Percentiles rank a stretch among this genome's conserved stretches.
These are phyloP conservation scores for Aspergillus quadricinctus DNA, from an alignment of 2,329 filamentous ascomycete species.

Conservation along the genomic window DNA sequence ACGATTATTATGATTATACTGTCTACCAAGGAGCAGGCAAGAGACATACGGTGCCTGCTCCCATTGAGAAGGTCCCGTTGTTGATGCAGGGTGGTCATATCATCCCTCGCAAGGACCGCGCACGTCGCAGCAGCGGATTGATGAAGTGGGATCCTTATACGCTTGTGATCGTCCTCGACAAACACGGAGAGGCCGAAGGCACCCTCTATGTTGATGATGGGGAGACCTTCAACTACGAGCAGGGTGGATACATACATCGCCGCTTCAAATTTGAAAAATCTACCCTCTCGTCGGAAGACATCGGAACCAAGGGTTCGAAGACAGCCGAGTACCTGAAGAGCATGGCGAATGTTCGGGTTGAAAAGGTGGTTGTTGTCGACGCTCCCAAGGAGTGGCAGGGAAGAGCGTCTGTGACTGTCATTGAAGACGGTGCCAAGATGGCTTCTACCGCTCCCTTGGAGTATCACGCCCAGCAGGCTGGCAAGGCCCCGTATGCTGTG, in stretches of 20 bases:
- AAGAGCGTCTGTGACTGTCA: conserved; percentile 53
- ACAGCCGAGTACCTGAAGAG: conserved; percentile 70
- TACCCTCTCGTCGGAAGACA: conserved; percentile 65
- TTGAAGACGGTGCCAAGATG: conserved; percentile 44
- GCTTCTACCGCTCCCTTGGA: conserved; percentile 53
- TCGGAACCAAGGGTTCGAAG: conserved; percentile 58
- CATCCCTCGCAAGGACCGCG: conserved; percentile 82
- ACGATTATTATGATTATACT: conserved; percentile 89
- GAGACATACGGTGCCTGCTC: conserved; percentile 65
- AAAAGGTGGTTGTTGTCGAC: conserved; percentile 79
- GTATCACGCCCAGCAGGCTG: conserved; percentile 48
- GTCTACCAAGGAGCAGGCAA: conserved; percentile 69
- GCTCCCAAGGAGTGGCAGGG: conserved; percentile 68
- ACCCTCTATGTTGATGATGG: conserved; percentile 90
- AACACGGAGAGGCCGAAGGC: conserved; percentile 68
- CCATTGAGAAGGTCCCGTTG: conserved; percentile 80
- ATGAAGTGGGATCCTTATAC: conserved; percentile 98
- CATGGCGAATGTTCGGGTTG: conserved; percentile 73
- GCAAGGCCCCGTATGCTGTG: conserved; percentile 59
- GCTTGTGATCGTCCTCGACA: conserved; percentile 69
- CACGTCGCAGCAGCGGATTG: conserved; percentile 75
- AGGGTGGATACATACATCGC: conserved; percentile 84
- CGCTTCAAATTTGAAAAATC: conserved; percentile 63
- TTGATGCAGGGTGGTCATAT: conserved; percentile 93
- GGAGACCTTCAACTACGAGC: conserved; percentile 82